Conservation (phyloP, 148 eudicot genomes). For the Chenopodium berlandieri region DNA sequence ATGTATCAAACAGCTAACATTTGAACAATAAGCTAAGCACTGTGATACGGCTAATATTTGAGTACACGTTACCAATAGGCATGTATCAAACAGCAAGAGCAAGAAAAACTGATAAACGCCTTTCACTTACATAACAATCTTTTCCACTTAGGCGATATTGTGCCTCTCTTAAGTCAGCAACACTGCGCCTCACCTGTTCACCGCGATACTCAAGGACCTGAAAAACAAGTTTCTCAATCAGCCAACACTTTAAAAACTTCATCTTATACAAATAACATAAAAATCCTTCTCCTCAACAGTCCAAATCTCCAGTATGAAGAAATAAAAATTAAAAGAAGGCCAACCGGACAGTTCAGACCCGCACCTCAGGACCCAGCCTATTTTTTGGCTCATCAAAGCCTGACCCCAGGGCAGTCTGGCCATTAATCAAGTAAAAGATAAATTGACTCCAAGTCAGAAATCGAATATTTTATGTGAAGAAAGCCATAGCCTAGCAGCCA, state of each 20-base stretch:
- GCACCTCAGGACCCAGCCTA: background rate
- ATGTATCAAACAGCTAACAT: too few species aligned
- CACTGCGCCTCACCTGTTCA: constrained; percentile 83
- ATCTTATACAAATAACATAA: too few species aligned
- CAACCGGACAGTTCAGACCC: background rate
- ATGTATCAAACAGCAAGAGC: background rate
- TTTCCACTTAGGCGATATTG: constrained; percentile 72
- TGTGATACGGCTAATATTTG: background rate
- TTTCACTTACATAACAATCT: constrained; percentile 92
- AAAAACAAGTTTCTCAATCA: constrained; percentile 15
- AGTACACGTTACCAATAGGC: background rate
- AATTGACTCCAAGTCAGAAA: background rate
- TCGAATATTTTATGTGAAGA: background rate
- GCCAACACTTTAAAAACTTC: background rate
- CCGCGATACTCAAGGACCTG: constrained; percentile 97
- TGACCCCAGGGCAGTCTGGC: background rate
- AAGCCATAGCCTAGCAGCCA: background rate
- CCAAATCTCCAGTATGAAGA: background rate
- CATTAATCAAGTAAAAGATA: background rate
- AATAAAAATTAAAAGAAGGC: background rate
- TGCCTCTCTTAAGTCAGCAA: constrained; percentile 91
- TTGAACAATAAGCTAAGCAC: too few species aligned
- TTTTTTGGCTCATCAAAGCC: background rate
- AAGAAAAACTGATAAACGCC: background rate
- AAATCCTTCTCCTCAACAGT: too few species aligned